phyloP scores from a whole-genome alignment of 169 alveolate species.

The Toxoplasma gondii region DNA sequence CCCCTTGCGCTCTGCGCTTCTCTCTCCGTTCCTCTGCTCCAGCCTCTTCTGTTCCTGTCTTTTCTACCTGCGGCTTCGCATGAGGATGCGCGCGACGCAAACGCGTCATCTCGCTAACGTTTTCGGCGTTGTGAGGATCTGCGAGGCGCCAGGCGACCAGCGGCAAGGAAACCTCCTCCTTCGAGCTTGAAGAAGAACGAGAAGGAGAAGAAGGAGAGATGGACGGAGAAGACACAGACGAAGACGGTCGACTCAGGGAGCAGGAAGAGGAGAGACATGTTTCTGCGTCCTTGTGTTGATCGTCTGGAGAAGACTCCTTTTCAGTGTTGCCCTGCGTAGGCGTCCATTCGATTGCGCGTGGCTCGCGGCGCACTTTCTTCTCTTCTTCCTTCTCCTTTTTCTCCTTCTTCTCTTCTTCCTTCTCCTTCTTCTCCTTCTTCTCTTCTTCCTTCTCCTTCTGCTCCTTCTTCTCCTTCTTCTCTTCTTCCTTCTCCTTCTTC shows the following conservation, averaged over 20 bases:
- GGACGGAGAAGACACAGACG: neutral
- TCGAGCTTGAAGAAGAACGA: neutral
- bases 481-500: too few species aligned
- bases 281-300: too few species aligned
- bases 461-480: neutral
- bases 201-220: neutral
- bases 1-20: neutral
- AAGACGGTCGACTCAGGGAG: neutral
- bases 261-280: too few species aligned
- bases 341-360: neutral
- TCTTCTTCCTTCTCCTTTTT: too few species aligned
- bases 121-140: constrained; percentile 21
- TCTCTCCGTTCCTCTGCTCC: too few species aligned
- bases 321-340: neutral
- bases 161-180: neutral
- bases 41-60: neutral
- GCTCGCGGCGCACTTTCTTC: neutral
- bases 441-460: too few species aligned
- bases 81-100: neutral
- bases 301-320: neutral
- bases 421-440: too few species aligned
- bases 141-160: constrained; percentile 29
- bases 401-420: too few species aligned
- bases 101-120: neutral
- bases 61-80: neutral